Evolutionary conservation across 2,329 filamentous ascomycete species (phyloP).

Genomic region (Talaromyces atroroseus): DNA sequence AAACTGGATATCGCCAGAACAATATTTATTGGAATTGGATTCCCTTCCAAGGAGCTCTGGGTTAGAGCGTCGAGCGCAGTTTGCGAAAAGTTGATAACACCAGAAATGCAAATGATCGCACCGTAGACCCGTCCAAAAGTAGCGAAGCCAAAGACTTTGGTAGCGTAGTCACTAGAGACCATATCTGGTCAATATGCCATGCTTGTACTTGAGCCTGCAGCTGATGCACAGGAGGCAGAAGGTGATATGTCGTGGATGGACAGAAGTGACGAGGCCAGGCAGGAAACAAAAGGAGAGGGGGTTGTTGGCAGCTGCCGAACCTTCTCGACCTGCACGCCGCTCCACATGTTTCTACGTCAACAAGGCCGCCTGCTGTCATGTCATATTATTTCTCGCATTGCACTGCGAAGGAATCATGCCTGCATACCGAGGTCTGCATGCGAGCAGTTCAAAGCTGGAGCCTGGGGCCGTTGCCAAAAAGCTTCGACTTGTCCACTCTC

Average conservation of each 20-base stretch:
- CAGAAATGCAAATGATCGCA: slow-evolving; percentile 78
- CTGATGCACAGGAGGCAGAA: not conserved
- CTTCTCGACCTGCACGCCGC: not conserved
- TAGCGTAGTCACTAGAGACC: slow-evolving; percentile 64
- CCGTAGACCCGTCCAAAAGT: slow-evolving; percentile 93
- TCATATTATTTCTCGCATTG: too few species aligned
- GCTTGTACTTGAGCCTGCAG: too few species aligned
- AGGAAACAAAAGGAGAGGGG: not conserved
- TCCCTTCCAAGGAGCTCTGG: slow-evolving; percentile 62
- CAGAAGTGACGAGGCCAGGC: not conserved
- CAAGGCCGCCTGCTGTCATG: not conserved
- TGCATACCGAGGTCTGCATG: too few species aligned
- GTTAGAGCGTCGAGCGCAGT: slow-evolving; percentile 73
- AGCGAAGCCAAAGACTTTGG: slow-evolving; percentile 86
- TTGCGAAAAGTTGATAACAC: slow-evolving; percentile 77
- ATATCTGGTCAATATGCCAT: not conserved
- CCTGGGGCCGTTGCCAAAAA: too few species aligned
- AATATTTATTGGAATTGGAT: slow-evolving; percentile 74
- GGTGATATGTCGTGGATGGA: not conserved
- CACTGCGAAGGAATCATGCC: too few species aligned
- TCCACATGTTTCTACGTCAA: slow-evolving; percentile 2
- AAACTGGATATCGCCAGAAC: slow-evolving; percentile 60
- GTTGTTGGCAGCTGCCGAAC: slow-evolving; percentile 1
- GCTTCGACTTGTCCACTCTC: too few species aligned
- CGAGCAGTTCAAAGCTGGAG: too few species aligned